Evolutionary conservation across 495 filamentous ascomycete species (phyloP), one percentile per base, ranked within the genome.

Genomic region (Xylaria cubensis): DNA sequence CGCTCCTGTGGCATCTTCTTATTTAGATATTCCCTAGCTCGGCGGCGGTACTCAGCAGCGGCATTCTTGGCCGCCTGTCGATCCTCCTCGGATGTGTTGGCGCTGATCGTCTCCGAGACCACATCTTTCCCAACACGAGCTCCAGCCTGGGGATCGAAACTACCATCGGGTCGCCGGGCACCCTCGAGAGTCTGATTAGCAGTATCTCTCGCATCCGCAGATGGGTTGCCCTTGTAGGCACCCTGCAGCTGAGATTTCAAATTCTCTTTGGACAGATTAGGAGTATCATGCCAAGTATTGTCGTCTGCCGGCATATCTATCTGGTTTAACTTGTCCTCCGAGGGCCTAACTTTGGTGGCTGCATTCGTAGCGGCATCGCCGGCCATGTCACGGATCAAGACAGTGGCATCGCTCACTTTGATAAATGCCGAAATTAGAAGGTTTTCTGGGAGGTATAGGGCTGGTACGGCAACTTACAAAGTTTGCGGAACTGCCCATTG

Each of bases 401-500:
- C 84, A 42, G 87, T 89, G n/a, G 93, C 92, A 85, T 99, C 96
- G 65, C 87, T 94, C 71, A 99, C 93, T 96, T 72, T 48, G 10
- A 21, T 71, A 21, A 32, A 70, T 19, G 65, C 85, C 78, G 86
- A 82, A 17, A 13, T 32, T n/a, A 67, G 19, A 42, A 12, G 19
- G 10, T 0, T 12, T 48, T 7, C n/a, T 0, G 36, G 7, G 5
- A 39, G 2, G 17, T 6, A 58, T 13, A n/a, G 15, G 0, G 9
- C 2, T 32, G 3, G 8, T 15, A 48, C 58, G 32, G 44, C 5
- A 9, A 91, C 93, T 81, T 86, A 96, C 93, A 82, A 26, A 98
- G 89, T 85, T 98, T 98, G 59, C 94, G 88, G 85, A 98, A 98
- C 83, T 98, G 95, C 71, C 96, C 97, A 74, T 99, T 99, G 71